Conservation (phyloP, 2,329 filamentous ascomycete species). For the Ophiostoma perfectum region DNA sequence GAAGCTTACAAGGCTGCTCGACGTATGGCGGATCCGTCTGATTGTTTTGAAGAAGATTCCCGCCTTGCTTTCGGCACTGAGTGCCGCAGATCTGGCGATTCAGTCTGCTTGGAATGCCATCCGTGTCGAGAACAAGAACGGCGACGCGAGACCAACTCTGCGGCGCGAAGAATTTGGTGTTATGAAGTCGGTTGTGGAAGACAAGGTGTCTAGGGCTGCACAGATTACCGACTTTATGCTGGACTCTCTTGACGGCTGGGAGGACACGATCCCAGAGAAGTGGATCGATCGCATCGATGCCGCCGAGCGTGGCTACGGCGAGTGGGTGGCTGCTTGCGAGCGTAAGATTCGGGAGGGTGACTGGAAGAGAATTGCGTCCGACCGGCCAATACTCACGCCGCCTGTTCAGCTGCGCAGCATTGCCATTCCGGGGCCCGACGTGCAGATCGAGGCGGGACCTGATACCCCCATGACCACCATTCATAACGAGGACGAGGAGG, state of each 20-base stretch:
- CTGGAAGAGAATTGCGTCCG: constrained; percentile 31
- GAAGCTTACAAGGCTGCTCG: constrained; percentile 65
- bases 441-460: background rate
- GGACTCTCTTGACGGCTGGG: constrained; percentile 74
- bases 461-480: background rate
- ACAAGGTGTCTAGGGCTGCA: constrained; percentile 65
- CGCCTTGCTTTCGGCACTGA: constrained; percentile 58
- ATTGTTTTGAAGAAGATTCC: constrained; percentile 70
- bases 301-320: constrained; percentile 69
- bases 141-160: constrained; percentile 27
- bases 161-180: constrained; percentile 46
- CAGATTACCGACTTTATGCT: constrained; percentile 76
- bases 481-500: background rate
- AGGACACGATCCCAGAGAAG: constrained; percentile 74
- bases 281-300: constrained; percentile 86
- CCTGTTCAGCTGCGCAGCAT: constrained; percentile 12
- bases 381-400: constrained; percentile 8
- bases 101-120: constrained; percentile 62
- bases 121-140: constrained; percentile 24
- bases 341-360: constrained; percentile 65
- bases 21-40: constrained; percentile 72
- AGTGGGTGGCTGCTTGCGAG: constrained; percentile 77
- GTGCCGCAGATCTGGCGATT: constrained; percentile 61
- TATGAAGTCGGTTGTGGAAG: constrained; percentile 59
- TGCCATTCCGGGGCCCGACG: background rate